Percentiles rank a stretch among this genome's conserved stretches.
Conservation (phyloP, 2,329 filamentous ascomycete species). For the Aaosphaeria pasadenensis region DNA sequence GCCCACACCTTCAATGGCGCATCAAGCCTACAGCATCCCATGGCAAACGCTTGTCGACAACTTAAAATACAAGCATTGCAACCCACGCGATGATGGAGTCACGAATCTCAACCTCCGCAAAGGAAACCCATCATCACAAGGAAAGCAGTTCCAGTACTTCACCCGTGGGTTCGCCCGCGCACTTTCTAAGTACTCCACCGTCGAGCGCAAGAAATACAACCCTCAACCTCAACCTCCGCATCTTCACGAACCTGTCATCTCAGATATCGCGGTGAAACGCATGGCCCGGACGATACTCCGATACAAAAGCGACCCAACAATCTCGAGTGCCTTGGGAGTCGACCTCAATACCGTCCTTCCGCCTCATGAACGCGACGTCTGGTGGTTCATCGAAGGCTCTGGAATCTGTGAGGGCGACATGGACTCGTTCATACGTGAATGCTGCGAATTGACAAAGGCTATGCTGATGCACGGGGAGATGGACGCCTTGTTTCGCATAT, state of each 20-base stretch:
- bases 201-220: constrained; percentile 6
- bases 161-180: constrained; percentile 6
- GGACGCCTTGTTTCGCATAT: constrained; percentile 8
- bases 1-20: constrained; percentile 6
- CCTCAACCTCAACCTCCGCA: constrained; percentile 1
- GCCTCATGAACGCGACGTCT: not conserved
- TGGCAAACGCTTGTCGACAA: constrained; percentile 12
- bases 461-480: constrained; percentile 7
- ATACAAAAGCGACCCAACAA: not conserved
- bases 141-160: constrained; percentile 9
- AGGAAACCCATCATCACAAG: constrained; percentile 4
- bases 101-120: constrained; percentile 8
- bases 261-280: constrained; percentile 1
- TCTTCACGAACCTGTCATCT: constrained; percentile 8
- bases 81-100: constrained; percentile 2
- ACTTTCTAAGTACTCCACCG: constrained; percentile 1
- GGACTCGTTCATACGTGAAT: not conserved
- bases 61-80: constrained; percentile 9
- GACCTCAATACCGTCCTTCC: not conserved
- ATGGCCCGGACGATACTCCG: not conserved
- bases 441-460: constrained; percentile 4
- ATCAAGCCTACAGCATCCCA: constrained; percentile 9
- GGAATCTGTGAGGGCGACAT: not conserved
- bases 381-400: not conserved
- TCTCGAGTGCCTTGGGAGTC: not conserved